A percentile compares a stretch with the other conserved stretches of the same genome.
Conservation (phyloP, 495 filamentous ascomycete genomes). For the Xylaria acuta region DNA sequence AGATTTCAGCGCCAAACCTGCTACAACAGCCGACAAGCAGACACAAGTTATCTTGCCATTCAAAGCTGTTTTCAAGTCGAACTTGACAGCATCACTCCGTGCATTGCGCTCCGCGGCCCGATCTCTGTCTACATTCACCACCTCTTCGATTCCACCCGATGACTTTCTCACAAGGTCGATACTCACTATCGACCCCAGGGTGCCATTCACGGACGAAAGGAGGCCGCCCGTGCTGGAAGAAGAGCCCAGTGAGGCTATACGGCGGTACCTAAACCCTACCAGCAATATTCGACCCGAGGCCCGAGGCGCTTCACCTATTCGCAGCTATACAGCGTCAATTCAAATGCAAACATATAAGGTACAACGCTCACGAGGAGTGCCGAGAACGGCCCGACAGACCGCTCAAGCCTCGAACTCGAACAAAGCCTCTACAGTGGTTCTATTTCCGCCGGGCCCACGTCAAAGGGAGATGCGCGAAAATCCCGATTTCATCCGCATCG, state of each 20-base stretch:
- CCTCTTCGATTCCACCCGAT: slow-evolving; percentile 78
- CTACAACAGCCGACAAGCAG: slow-evolving; percentile 44
- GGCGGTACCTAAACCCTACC: slow-evolving; percentile 90
- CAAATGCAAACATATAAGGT: slow-evolving; percentile 85
- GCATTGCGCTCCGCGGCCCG: slow-evolving; percentile 85
- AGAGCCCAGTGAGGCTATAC: slow-evolving; percentile 82
- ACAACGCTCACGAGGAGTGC: slow-evolving; percentile 50
- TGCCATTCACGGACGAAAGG: slow-evolving; percentile 85
- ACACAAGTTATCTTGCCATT: slow-evolving; percentile 44
- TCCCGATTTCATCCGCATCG: slow-evolving; percentile 89
- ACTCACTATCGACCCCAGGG: slow-evolving; percentile 73
- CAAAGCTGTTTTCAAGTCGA: slow-evolving; percentile 81
- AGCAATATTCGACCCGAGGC: slow-evolving; percentile 68
- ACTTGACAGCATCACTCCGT: slow-evolving; percentile 88
- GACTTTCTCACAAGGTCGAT: slow-evolving; percentile 89
- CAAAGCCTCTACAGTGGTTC: slow-evolving; percentile 41
- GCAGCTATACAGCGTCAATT: slow-evolving; percentile 74
- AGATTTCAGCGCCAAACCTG: slow-evolving; percentile 47
- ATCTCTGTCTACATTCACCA: slow-evolving; percentile 77
- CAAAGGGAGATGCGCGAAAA: slow-evolving; percentile 94
- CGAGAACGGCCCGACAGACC: slow-evolving; percentile 45
- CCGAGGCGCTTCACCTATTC: slow-evolving; percentile 31
- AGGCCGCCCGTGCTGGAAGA: slow-evolving; percentile 78
- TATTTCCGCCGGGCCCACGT: slow-evolving; percentile 58
- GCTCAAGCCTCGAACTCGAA: slow-evolving; percentile 42